Percentiles rank a stretch among this genome's conserved stretches.
Conservation (phyloP, 1,284 basidiomycete species). For the Xerocomus amazonicus region DNA sequence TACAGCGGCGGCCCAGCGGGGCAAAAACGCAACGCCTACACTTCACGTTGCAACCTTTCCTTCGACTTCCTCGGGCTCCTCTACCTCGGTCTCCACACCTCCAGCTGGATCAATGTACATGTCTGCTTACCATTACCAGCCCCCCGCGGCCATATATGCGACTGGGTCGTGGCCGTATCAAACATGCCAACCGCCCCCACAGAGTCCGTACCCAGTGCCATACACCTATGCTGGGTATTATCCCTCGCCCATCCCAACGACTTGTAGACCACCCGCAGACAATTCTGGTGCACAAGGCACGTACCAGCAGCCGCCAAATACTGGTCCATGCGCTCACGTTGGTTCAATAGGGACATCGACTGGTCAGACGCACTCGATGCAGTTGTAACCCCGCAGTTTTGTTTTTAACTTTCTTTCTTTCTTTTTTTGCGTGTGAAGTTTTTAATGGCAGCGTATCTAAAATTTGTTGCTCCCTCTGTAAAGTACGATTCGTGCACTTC, state of each 20-base stretch:
- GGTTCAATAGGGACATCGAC: constrained; percentile 22
- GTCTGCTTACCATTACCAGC: constrained; percentile 22
- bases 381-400: constrained; percentile 11
- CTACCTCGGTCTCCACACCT: constrained; percentile 21
- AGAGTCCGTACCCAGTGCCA: constrained; percentile 18
- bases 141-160: constrained; percentile 21
- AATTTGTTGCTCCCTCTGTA: constrained; percentile 13
- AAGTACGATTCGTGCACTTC: constrained; percentile 13
- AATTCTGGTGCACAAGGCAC: constrained; percentile 22
- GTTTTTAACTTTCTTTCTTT: not conserved
- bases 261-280: constrained; percentile 16
- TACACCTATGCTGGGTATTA: constrained; percentile 21
- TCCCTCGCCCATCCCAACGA: constrained; percentile 10
- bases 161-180: constrained; percentile 36
- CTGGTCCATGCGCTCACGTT: constrained; percentile 23
- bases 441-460: constrained; percentile 10
- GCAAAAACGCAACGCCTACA: constrained; percentile 12
- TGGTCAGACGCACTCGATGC: constrained; percentile 11
- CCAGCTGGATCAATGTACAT: constrained; percentile 20
- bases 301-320: constrained; percentile 41
- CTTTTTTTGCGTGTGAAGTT: constrained; percentile 1
- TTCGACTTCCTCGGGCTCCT: constrained; percentile 27
- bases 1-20: constrained; percentile 17
- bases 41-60: constrained; percentile 37
- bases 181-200: constrained; percentile 14